Evolutionary conservation across 2,329 filamentous ascomycete genomes (phyloP).

Genomic region (Fonsecaea erecta): DNA sequence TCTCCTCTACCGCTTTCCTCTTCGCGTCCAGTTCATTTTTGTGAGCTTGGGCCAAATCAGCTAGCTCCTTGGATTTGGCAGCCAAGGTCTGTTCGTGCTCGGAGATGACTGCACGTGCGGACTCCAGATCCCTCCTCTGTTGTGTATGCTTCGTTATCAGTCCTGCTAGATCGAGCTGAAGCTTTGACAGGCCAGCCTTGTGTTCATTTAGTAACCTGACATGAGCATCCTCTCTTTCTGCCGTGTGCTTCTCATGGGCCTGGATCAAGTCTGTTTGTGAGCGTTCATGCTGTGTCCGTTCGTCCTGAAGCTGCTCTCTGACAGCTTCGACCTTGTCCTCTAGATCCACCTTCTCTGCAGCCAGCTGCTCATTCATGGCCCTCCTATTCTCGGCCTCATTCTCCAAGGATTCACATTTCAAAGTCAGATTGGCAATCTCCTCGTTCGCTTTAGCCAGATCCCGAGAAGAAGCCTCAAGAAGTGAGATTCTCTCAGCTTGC

Average conservation of each 20-base stretch:
- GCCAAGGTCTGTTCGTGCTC: constrained; percentile 22
- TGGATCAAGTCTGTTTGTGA: constrained; percentile 14
- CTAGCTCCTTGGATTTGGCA: constrained; percentile 23
- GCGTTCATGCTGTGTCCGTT: constrained; percentile 38
- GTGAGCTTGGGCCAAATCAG: constrained; percentile 12
- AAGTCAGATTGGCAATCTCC: constrained; percentile 45
- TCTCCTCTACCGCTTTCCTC: constrained; percentile 11
- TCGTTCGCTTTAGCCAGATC: constrained; percentile 43
- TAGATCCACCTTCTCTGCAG: constrained; percentile 44
- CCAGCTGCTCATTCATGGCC: constrained; percentile 47
- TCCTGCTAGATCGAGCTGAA: constrained; percentile 35
- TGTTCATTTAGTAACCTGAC: constrained; percentile 24
- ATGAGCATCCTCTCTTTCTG: constrained; percentile 25
- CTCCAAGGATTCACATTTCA: constrained; percentile 39
- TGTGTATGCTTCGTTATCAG: constrained; percentile 35
- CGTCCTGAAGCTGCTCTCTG: constrained; percentile 42
- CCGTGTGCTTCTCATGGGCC: constrained; percentile 14
- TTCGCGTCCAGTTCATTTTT: constrained; percentile 20
- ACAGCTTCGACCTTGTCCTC: constrained; percentile 44
- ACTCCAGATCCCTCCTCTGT: constrained; percentile 33
- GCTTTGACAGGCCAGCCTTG: constrained; percentile 27
- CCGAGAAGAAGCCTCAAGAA: constrained; percentile 41
- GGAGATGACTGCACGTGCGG: constrained; percentile 14
- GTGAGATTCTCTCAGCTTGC: constrained; percentile 20
- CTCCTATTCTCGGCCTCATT: constrained; percentile 42